Evolutionary conservation across 768 basidiomycete species (phyloP).

Genomic region (Lactarius vividus): DNA sequence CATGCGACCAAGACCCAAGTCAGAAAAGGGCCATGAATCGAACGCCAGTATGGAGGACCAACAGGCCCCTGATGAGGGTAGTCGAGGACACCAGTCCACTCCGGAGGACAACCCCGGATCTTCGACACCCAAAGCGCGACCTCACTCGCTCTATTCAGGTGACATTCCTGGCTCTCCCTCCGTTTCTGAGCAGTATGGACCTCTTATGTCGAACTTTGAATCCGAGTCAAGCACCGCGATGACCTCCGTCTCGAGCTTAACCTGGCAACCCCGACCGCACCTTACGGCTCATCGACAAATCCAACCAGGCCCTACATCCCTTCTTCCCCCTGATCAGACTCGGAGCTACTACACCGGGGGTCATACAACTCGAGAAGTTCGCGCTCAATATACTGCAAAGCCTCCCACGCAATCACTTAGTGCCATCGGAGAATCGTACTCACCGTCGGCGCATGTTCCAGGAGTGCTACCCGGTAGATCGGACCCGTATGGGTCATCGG

Average conservation of each 20-base stretch:
- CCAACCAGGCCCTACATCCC: constrained; percentile 27
- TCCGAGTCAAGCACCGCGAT: neutral
- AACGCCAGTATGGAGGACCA: constrained; percentile 2
- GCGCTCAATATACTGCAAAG: neutral
- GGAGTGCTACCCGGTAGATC: neutral
- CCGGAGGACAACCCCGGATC: constrained; percentile 10
- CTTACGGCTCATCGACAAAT: constrained; percentile 5
- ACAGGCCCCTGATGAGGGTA: neutral
- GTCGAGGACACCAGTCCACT: neutral
- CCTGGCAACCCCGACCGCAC: constrained; percentile 18
- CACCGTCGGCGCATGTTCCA: neutral
- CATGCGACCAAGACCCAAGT: constrained; percentile 53
- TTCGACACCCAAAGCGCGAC: constrained; percentile 5
- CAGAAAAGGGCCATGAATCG: constrained; percentile 14
- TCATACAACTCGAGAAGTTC: constrained; percentile 9
- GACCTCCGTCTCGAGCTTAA: constrained; percentile 4
- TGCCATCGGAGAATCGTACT: neutral
- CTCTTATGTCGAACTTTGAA: neutral
- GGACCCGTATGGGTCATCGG: constrained; percentile 10
- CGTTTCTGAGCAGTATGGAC: neutral
- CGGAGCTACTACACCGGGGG: constrained; percentile 17
- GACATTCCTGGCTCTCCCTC: neutral
- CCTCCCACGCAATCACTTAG: neutral
- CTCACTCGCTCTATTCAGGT: constrained; percentile 1
- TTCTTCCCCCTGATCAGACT: constrained; percentile 26